Evolutionary conservation across 179 eudicot species (phyloP).

Genomic region (Silene vulgaris): DNA sequence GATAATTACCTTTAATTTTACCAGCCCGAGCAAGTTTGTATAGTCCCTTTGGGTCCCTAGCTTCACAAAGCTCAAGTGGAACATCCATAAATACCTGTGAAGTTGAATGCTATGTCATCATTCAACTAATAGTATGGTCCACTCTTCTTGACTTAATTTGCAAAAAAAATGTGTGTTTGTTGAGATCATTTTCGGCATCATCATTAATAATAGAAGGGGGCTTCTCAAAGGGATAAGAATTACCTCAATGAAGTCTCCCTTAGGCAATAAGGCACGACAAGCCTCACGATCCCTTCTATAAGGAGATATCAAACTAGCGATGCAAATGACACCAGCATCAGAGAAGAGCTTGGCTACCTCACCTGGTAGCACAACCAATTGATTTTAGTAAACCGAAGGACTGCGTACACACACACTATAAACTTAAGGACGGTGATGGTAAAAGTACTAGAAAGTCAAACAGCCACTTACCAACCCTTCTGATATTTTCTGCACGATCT

Average conservation of each 20-base stretch:
- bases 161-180: background rate
- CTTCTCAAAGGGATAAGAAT: slow-evolving; percentile 18
- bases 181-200: background rate
- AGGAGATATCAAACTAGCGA: slow-evolving; percentile 94
- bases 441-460: background rate
- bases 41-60: slow-evolving; percentile 89
- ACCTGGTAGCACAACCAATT: slow-evolving; percentile 33
- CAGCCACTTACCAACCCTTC: slow-evolving; percentile 39
- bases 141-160: background rate
- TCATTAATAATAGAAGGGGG: background rate
- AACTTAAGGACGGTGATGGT: background rate
- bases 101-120: slow-evolving; percentile 15
- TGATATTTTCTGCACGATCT: slow-evolving; percentile 45
- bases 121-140: slow-evolving; percentile 8
- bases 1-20: slow-evolving; percentile 72
- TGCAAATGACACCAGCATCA: slow-evolving; percentile 90
- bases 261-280: slow-evolving; percentile 68
- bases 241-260: slow-evolving; percentile 94
- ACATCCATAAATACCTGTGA: slow-evolving; percentile 85
- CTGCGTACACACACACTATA: background rate
- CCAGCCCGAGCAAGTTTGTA: slow-evolving; percentile 94
- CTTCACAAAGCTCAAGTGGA: slow-evolving; percentile 80
- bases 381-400: slow-evolving; percentile 1
- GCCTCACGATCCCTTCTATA: slow-evolving; percentile 55
- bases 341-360: slow-evolving; percentile 96